Conservation (phyloP, 805 yeast genomes). For the Komagataella kurtzmanii region DNA sequence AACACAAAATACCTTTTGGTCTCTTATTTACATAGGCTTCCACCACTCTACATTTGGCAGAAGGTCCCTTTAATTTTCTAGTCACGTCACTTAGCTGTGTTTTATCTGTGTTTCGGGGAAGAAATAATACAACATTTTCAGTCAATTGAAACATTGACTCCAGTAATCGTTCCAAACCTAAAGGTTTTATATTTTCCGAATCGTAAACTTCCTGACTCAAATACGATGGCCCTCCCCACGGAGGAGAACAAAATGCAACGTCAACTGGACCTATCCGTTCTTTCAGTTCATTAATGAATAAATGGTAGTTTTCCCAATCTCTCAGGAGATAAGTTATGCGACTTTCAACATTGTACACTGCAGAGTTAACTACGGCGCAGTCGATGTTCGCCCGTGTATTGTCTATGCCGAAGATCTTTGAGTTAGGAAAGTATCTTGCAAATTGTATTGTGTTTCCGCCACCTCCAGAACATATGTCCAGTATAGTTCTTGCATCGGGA, state of each 20-base stretch:
- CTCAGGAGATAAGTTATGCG: constrained; percentile 33
- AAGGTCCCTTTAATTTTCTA: constrained; percentile 26
- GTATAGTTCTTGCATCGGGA: constrained; percentile 30
- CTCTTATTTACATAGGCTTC: constrained; percentile 26
- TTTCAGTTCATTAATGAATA: constrained; percentile 7
- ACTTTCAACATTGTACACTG: constrained; percentile 42
- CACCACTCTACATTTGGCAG: constrained; percentile 30
- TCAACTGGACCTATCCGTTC: constrained; percentile 21
- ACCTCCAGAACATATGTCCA: constrained; percentile 78
- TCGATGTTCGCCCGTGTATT: constrained; percentile 41
- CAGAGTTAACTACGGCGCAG: constrained; percentile 56
- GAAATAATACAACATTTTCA: constrained; percentile 39
- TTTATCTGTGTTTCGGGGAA: constrained; percentile 48
- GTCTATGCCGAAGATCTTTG: constrained; percentile 48
- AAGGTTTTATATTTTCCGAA: constrained; percentile 29
- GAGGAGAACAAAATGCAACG: constrained; percentile 65
- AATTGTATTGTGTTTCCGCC: constrained; percentile 81
- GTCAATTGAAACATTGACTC: constrained; percentile 25
- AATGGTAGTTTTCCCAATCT: constrained; percentile 25
- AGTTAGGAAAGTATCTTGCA: constrained; percentile 35
- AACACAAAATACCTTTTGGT: constrained; percentile 40
- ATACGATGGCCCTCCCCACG: constrained; percentile 79
- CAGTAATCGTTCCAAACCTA: constrained; percentile 31
- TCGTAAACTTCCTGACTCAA: constrained; percentile 28
- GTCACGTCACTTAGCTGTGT: constrained; percentile 38